Base-by-base conservation (phyloP, 768 basidiomycete species). In the Vararia minispora region DNA sequence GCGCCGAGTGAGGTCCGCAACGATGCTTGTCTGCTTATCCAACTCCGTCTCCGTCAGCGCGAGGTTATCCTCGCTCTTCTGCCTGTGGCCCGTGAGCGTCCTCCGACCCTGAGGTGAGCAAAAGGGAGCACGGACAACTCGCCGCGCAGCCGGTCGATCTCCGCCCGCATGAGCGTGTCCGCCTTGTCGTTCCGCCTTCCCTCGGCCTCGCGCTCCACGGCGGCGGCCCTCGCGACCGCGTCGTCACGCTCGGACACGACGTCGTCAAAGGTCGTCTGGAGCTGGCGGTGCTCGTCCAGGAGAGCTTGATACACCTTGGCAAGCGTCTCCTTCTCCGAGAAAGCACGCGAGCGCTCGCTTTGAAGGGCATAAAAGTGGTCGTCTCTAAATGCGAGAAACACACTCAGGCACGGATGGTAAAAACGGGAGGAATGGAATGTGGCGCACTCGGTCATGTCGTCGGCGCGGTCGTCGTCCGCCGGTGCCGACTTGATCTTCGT, bases 21-120 rank as follows among this genome's bases (percentile, higher is more conserved):
- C 72, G 3, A 79, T 43, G 27, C 52, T 60, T 0, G 72, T 79
- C 46, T 87, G 83, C 52, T 79, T 88, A 48, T 92, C 89, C 3
- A 94, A 65, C 43, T 88, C 87, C 0, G 74, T 67, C 54, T 95
- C 90, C 2, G 83, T 69, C 54, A 82, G 69, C 13, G 77, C 80
- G 13, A 97, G 68, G 52, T 85, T 85, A 43, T 97, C 91, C 61
- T 95, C 92, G 52, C 86, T 90, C 69, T 87, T 94, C 63, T 87
- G 84, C 49, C 90, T 92, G 60, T 46, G 46, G 55, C 52, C n/a
- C n/a, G n/a, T n/a, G n/a, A 53, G 58, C 56, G 52, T 52, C 45
- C 46, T 46, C 39, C 35, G 56, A 61, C 30, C 39, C 48, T 24
- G 21, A 28, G 3, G 24, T 5, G 22, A 10, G 9, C 6, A 14